Base-by-base conservation (phyloP, 1,139 yeast species). In the Candida sp. region DNA sequence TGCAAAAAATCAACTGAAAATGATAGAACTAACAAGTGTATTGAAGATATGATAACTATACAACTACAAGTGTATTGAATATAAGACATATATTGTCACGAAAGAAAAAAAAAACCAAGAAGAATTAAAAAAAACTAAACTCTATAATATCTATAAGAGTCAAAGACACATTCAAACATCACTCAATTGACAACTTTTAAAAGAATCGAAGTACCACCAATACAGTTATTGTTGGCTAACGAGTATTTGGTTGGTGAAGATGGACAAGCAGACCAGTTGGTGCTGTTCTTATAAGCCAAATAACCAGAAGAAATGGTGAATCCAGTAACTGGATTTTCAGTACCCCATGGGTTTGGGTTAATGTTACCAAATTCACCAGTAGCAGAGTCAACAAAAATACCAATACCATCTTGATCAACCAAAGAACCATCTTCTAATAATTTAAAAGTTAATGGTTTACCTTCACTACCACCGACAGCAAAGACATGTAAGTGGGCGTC, bases 291-390 rank as follows among this genome's bases (percentile, higher is more conserved):
- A 48, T 44, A 51, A 15, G 49, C 45, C 55, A 61, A 60, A 44
- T 52, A 43, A 30, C 54, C 56, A 42, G 57, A 52, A 19, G 45
- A 39, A 43, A 60, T 51, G 34, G 54, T 36, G 48, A 59, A 60
- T 1, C 62, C 62, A 9, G 51, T 35, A 39, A 61, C 52, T 32
- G 64, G 54, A 39, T 54, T 49, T 41, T 52, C 50, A 25, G 53
- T 45, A 34, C 61, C 63, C 43, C 52, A 54, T 38, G 63, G 63
- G 44, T 54, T 55, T 22, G 58, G 61, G 25, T 37, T 37, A 29
- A 37, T 37, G 27, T 53, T 48, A 29, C 65, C 64, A 40, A 61
- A 49, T 39, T 58, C 61, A 25, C 64, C 65, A 30, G 60, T 58
- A 38, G 43, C 42, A n/a, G 52, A 40, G 48, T 56, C 58, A 46